A percentile compares a stretch with the other conserved stretches of the same genome.
Conservation (phyloP, 192 early-diverging fungal species). For the Coemansia sp. region DNA sequence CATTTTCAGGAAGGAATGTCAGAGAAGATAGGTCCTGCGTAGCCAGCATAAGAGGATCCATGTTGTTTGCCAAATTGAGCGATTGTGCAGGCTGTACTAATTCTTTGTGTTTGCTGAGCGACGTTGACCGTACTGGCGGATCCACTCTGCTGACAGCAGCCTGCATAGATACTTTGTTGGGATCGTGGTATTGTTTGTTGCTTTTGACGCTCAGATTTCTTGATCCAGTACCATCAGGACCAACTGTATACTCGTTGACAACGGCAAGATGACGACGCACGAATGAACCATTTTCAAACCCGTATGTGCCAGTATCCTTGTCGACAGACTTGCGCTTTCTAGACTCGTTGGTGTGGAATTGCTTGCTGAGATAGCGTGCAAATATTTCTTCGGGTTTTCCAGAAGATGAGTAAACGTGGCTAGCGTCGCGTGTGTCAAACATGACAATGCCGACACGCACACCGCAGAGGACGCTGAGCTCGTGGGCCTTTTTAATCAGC, state of each 20-base stretch:
- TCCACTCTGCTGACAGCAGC: too few species aligned
- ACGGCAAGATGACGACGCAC: conserved; percentile 45
- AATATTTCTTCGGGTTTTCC: conserved; percentile 40
- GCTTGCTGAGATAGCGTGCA: conserved; percentile 50
- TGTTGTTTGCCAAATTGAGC: too few species aligned
- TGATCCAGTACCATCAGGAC: conserved; percentile 31
- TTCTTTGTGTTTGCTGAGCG: too few species aligned
- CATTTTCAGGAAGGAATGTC: too few species aligned
- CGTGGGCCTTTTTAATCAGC: conserved; percentile 56
- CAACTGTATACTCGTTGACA: conserved; percentile 52
- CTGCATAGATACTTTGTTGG: conserved; percentile 3
- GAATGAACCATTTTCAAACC: conserved; percentile 26
- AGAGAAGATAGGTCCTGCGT: too few species aligned
- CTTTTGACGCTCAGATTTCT: conserved; percentile 49
- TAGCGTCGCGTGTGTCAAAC: conserved; percentile 53
- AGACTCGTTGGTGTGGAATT: conserved; percentile 54
- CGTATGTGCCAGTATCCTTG: background rate
- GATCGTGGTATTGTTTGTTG: conserved; percentile 53
- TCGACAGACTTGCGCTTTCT: conserved; percentile 14
- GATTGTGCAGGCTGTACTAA: too few species aligned
- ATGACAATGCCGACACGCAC: conserved; percentile 51
- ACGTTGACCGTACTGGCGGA: too few species aligned
- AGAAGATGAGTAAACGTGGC: conserved; percentile 52
- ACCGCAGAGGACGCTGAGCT: conserved; percentile 51
- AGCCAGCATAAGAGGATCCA: too few species aligned